These are phyloP conservation scores for Botryotinia narcissicola DNA, from an alignment of 2,329 filamentous ascomycete genomes.

Conservation along the genomic window DNA sequence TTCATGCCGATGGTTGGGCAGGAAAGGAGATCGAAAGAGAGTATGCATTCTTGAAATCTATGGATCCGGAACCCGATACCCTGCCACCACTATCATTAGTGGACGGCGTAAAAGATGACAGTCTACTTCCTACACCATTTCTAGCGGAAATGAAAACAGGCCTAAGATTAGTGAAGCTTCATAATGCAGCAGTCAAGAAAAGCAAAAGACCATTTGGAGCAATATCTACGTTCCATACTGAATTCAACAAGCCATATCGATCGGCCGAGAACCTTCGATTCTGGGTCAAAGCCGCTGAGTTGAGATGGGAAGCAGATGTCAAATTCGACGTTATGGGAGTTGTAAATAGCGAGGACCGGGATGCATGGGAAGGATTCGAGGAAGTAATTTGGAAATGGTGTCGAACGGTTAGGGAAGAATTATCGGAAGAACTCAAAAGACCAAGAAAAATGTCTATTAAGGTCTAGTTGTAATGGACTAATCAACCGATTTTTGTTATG, in stretches of 20 bases:
- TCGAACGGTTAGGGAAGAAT: slow-evolving; percentile 75
- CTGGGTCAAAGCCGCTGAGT: slow-evolving; percentile 94
- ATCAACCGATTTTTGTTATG: slow-evolving; percentile 10
- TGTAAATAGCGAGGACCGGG: slow-evolving; percentile 67
- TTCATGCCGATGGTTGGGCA: slow-evolving; percentile 68
- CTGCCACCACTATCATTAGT: slow-evolving; percentile 68
- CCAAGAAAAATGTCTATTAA: slow-evolving; percentile 21
- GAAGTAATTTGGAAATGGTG: slow-evolving; percentile 81
- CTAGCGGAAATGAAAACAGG: slow-evolving; percentile 74
- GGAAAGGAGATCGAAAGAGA: slow-evolving; percentile 75
- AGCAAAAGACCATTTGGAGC: slow-evolving; percentile 84
- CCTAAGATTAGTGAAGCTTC: slow-evolving; percentile 76
- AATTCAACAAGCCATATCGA: slow-evolving; percentile 92
- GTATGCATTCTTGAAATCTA: slow-evolving; percentile 74
- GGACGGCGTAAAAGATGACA: slow-evolving; percentile 42
- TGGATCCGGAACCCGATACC: slow-evolving; percentile 58
- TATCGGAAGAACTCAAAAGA: slow-evolving; percentile 63
- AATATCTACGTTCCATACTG: slow-evolving; percentile 86
- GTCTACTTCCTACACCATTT: slow-evolving; percentile 67
- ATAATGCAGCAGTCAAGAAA: slow-evolving; percentile 84
- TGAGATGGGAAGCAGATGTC: slow-evolving; percentile 86
- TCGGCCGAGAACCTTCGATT: slow-evolving; percentile 90
- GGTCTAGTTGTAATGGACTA: slow-evolving; percentile 15
- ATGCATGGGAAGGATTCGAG: slow-evolving; percentile 80
- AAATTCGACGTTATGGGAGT: slow-evolving; percentile 83